Conservation (phyloP, 257 asterid genomes). For the Primulina huaijiensis region DNA sequence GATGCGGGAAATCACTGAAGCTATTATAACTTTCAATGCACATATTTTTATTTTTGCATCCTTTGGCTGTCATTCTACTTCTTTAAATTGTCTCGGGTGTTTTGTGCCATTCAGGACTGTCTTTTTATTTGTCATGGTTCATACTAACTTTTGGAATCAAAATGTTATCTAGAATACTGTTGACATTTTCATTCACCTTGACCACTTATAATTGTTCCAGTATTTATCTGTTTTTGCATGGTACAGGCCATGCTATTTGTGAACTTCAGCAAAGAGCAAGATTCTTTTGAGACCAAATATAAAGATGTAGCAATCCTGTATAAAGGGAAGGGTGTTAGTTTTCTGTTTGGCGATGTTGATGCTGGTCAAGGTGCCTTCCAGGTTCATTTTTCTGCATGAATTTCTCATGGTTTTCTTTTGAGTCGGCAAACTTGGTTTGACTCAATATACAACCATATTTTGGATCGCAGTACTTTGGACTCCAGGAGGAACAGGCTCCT, state of each 20-base stretch:
- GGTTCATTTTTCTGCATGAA: conserved; percentile 34
- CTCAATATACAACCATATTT: conserved; percentile 12
- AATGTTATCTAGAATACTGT: background rate
- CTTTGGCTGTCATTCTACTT: background rate
- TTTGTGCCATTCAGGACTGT: background rate
- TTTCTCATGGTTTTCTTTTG: background rate
- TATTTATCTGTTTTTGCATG: background rate
- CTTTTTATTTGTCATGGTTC: background rate
- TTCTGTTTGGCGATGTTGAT: conserved; percentile 71
- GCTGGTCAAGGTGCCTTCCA: conserved; percentile 56
- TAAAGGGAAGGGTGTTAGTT: conserved; percentile 65
- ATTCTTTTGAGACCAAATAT: conserved; percentile 49
- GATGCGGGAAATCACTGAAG: background rate
- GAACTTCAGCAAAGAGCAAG: conserved; percentile 62
- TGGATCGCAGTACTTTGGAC: conserved; percentile 71
- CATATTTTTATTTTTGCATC: background rate
- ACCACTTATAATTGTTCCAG: background rate
- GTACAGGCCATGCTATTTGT: conserved; percentile 68
- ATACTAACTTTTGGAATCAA: background rate
- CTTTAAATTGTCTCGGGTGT: too few species aligned
- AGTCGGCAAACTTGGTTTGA: background rate
- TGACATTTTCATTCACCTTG: background rate
- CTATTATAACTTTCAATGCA: background rate
- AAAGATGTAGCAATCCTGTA: conserved; percentile 55
- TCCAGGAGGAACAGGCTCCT: conserved; percentile 59